A percentile compares a stretch with the other conserved stretches of the same genome.
phyloP scores from a whole-genome alignment of 257 asterid genomes.

The Orobanche coerulescens region DNA sequence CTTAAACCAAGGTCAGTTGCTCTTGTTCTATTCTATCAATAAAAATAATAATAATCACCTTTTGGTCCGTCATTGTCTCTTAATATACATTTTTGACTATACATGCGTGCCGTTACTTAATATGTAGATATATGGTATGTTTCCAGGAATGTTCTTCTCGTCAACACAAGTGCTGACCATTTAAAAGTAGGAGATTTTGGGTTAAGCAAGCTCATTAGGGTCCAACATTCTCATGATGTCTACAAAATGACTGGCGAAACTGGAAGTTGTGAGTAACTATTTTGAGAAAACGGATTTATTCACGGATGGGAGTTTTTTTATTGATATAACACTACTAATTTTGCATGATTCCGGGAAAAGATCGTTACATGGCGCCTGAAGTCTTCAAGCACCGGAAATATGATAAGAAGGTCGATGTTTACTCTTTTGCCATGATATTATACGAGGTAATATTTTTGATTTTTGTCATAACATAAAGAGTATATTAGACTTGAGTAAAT shows the following conservation, averaged over 20 bases:
- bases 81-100: not conserved
- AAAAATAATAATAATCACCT: not conserved
- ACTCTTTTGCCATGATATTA: slow-evolving; percentile 93
- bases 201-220: slow-evolving; percentile 83
- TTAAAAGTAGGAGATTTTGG: slow-evolving; percentile 98
- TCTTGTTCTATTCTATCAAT: slow-evolving; percentile 10
- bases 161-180: slow-evolving; percentile 87
- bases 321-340: not conserved
- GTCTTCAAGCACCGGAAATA: slow-evolving; percentile 94
- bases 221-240: slow-evolving; percentile 86
- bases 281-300: not conserved
- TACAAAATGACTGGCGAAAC: slow-evolving; percentile 99
- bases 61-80: slow-evolving; percentile 13
- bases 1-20: slow-evolving; percentile 84
- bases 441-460: slow-evolving; percentile 59
- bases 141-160: slow-evolving; percentile 91
- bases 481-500: slow-evolving; percentile 8
- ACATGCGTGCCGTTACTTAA: not conserved
- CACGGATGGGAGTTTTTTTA: not conserved
- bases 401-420: slow-evolving; percentile 95
- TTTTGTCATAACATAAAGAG: not conserved
- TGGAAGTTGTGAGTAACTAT: slow-evolving; percentile 82
- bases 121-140: slow-evolving; percentile 12
- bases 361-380: slow-evolving; percentile 99
- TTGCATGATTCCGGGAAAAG: slow-evolving; percentile 34